Conservation (phyloP, 1,284 basidiomycete species). For the Ceratobasidium sp. region DNA sequence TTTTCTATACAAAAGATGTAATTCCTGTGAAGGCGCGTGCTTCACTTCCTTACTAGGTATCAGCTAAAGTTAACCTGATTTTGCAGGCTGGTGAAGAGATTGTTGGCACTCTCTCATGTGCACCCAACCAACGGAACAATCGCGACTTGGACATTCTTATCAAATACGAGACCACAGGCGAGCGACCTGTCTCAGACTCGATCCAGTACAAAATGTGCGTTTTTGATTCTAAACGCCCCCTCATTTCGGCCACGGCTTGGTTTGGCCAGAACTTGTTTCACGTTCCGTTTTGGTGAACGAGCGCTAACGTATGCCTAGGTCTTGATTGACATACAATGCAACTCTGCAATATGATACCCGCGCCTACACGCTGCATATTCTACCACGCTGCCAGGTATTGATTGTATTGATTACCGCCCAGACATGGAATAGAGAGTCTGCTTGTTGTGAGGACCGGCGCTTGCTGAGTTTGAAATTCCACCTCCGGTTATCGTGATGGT, state of each 20-base stretch:
- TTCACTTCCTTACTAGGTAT: not conserved
- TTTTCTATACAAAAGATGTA: conserved; percentile 90
- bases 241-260: not conserved
- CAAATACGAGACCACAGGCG: conserved; percentile 65
- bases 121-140: conserved; percentile 88
- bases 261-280: conserved; percentile 7
- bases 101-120: conserved; percentile 73
- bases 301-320: conserved; percentile 41
- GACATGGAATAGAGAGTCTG: conserved; percentile 28
- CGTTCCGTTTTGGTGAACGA: conserved; percentile 5
- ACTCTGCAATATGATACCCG: conserved; percentile 37
- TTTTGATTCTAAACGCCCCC: conserved; percentile 13
- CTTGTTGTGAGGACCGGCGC: not conserved
- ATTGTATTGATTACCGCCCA: conserved; percentile 14
- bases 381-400: conserved; percentile 35
- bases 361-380: not conserved
- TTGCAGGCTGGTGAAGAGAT: conserved; percentile 74
- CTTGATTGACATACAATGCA: conserved; percentile 33
- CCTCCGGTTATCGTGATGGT: conserved; percentile 3
- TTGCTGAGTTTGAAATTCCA: not conserved
- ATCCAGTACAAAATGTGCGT: conserved; percentile 59
- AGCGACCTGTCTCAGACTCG: conserved; percentile 50
- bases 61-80: conserved; percentile 52
- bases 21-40: conserved; percentile 55
- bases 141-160: conserved; percentile 91